Evolutionary conservation across 805 yeast genomes (phyloP), one percentile per base, ranked within the genome.

Genomic region (Metschnikowia santaceciliae): DNA sequence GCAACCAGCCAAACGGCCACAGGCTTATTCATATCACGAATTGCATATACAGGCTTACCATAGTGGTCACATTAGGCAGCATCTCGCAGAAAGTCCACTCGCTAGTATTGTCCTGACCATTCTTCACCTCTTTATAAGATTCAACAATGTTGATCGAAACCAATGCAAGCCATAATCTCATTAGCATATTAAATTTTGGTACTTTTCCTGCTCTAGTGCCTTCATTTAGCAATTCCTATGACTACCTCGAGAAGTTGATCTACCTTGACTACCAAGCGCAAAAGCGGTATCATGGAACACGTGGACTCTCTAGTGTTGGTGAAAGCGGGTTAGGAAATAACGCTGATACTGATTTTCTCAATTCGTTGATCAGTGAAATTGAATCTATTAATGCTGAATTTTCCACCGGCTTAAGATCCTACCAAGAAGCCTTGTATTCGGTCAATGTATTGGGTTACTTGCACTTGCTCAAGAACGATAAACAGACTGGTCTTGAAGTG

Each of bases 241-340:
- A 63, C 37, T 65, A 62, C 42, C 61, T 74, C 52, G 64, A 66
- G 47, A 75, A 66, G 49, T 54, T 71, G 23, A 57, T 68, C 6
- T 72, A 65, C 46, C 56, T 71, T 34, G 78, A 74, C 53, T 67
- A 69, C 58, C 71, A 71, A 56, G 60, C 72, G 42, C 75, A 69
- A 48, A 35, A 36, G 47, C 20, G 39, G 34, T 35, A 22, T n/a
- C 22, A 35, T n/a, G 47, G 41, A 14, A 44, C 35, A 13, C 47
- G 33, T 26, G 47, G 34, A 17, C 32, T 44, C 13, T 23, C 5
- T 13, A 44, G 34, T 17, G 17, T 44, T 23, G n/a, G 5, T 7
- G 41, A 44, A 11, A 44, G 13, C 17, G 40, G 32, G 23, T n/a
- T 34, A 7, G 19, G n/a, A 22, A n/a, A 33, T 10, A 15, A 23